A percentile compares a stretch with the other conserved stretches of the same genome.
phyloP scores from a whole-genome alignment of 1,284 basidiomycete genomes.

The Boletus sp. region DNA sequence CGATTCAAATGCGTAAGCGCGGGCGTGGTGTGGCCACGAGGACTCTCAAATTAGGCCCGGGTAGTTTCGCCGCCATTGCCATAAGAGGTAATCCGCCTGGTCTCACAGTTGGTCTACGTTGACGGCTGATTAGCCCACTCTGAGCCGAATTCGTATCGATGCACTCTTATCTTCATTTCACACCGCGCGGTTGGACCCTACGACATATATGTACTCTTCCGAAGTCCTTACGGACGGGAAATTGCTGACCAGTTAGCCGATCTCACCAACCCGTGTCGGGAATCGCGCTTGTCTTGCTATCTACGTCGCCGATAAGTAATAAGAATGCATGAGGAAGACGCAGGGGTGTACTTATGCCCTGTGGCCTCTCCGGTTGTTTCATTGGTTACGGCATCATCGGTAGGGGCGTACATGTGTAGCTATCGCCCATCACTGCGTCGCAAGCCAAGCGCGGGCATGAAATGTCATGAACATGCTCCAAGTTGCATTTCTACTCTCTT shows the following conservation, averaged over 20 bases:
- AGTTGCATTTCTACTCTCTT: not conserved
- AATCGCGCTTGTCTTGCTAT: slow-evolving; percentile 7
- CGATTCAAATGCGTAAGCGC: not conserved
- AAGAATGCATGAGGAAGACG: slow-evolving; percentile 14
- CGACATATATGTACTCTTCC: slow-evolving; percentile 5
- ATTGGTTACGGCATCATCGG: slow-evolving; percentile 9
- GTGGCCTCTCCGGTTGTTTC: slow-evolving; percentile 3
- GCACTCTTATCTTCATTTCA: slow-evolving; percentile 6
- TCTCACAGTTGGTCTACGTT: not conserved
- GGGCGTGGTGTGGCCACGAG: not conserved
- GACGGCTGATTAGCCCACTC: not conserved
- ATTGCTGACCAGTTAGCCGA: not conserved
- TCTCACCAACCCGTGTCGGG: not conserved
- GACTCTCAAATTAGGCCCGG: slow-evolving; percentile 7
- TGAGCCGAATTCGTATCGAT: slow-evolving; percentile 1
- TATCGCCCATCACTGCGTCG: slow-evolving; percentile 1
- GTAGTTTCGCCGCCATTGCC: not conserved
- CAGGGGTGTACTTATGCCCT: not conserved
- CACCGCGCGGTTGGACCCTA: slow-evolving; percentile 17
- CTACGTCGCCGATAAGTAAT: slow-evolving; percentile 1
- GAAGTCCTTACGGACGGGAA: not conserved
- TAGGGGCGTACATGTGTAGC: not conserved
- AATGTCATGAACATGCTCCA: not conserved
- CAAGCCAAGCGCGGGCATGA: not conserved
- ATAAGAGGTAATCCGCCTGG: not conserved